Evolutionary conservation across 2,329 filamentous ascomycete genomes (phyloP), one percentile per base, ranked within the genome.

Genomic region (Dothideomycetidae sp.): DNA sequence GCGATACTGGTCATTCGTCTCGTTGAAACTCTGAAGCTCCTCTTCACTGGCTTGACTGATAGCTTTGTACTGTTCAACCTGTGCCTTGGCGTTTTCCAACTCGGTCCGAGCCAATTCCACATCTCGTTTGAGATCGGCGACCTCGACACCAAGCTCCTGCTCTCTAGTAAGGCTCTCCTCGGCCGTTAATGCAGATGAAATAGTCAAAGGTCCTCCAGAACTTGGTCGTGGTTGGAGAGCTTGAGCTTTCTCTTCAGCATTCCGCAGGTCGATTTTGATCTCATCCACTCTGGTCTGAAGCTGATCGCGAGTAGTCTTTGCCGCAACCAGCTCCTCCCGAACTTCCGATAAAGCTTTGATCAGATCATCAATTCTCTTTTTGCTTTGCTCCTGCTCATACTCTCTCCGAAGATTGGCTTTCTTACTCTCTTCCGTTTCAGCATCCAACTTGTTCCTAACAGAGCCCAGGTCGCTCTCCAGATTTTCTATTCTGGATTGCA

Each of bases 311-410:
- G 75, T 81, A 1, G 88, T 93, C 66, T 93, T 93, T 15, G 78
- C 75, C 16, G 78, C 77, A 31, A 90, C 75, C 36, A 93, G 71
- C 49, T 94, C 85, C 56, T 96, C 86, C 31, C 88, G 82, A 35
- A 78, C 75, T 43, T 84, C 75, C 47, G 82, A 71, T 29, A 94
- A 66, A 49, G 75, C 88, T 19, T 77, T 68, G 44, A 88, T 79
- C 31, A 98, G 71, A 51, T 96, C 88, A 47, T 98, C 88, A 43
- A 96, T 90, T 36, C 86, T 76, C 58, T 85, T 90, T 55, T 93
- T 84, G 35, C 73, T 77, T 54, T 96, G 84, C 46, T 84, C 79
- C 29, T 79, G 73, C 43, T 98, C 90, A 45, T 82, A 94, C 52
- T 96, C 88, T 50, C 92, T 85, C 40, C 88, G 76, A 35, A 90